Evolutionary conservation across 345 rosid species (phyloP).

Genomic region (Citrus unshiu): DNA sequence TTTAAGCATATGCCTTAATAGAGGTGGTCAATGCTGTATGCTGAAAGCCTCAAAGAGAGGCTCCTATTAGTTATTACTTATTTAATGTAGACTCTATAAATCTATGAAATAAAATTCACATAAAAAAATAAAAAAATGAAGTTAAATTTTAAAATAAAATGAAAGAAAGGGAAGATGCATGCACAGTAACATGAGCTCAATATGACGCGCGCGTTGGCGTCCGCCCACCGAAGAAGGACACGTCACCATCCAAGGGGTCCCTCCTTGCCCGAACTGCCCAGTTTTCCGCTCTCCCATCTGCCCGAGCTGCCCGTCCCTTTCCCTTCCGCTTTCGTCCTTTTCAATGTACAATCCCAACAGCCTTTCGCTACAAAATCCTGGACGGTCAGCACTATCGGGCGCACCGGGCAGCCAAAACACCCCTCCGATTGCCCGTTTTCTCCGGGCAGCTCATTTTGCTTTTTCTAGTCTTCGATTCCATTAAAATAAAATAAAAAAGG

Average conservation of each 20-base stretch:
- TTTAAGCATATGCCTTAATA: too few species aligned
- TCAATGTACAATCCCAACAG: background rate
- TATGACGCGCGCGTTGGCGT: constrained; percentile 21
- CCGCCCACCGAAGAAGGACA: constrained; percentile 24
- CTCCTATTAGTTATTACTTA: background rate
- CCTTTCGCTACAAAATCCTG: background rate
- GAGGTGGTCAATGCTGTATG: background rate
- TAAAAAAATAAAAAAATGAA: background rate
- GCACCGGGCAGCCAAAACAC: background rate
- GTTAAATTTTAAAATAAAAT: background rate
- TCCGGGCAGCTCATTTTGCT: constrained; percentile 20
- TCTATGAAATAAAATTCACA: background rate
- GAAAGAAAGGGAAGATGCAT: background rate
- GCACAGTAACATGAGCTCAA: background rate
- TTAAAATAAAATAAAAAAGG: background rate
- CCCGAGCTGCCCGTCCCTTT: constrained; percentile 19
- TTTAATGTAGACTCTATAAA: background rate
- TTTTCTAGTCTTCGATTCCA: constrained; percentile 27
- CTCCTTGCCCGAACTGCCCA: constrained; percentile 19
- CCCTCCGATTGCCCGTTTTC: constrained; percentile 8
- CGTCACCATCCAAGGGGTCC: constrained; percentile 35
- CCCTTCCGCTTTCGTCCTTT: background rate
- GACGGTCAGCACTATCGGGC: background rate
- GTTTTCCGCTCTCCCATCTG: constrained; percentile 2
- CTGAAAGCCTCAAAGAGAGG: background rate